phyloP scores from a whole-genome alignment of 257 asterid genomes.

The Marsdenia floribunda region DNA sequence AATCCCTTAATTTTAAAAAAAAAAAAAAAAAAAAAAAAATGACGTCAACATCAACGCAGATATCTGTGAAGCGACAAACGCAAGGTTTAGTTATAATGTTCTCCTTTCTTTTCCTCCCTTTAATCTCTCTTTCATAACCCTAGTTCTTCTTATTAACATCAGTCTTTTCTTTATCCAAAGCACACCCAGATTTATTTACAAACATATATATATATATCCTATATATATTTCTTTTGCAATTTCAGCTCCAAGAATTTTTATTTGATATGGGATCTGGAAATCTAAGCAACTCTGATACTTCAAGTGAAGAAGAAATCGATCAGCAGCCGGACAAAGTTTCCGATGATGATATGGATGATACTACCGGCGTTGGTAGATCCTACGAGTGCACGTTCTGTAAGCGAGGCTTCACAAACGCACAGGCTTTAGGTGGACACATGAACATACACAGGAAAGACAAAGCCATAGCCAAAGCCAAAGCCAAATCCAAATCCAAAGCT shows the following conservation, averaged over 20 bases:
- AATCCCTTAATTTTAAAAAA: too few species aligned
- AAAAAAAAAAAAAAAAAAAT: neutral
- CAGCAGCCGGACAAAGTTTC: slow-evolving; percentile 23
- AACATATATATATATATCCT: neutral
- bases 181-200: neutral
- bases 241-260: slow-evolving; percentile 1
- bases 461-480: slow-evolving; percentile 26
- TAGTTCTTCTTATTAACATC: neutral
- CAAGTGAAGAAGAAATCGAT: slow-evolving; percentile 29
- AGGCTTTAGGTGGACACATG: slow-evolving; percentile 94
- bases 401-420: slow-evolving; percentile 83
- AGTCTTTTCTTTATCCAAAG: neutral
- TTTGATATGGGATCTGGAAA: slow-evolving; percentile 36
- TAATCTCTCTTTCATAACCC: slow-evolving; percentile 7
- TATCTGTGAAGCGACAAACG: slow-evolving; percentile 1
- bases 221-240: neutral
- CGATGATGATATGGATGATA: slow-evolving; percentile 22
- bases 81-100: neutral
- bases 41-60: slow-evolving; percentile 12
- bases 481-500: slow-evolving; percentile 34
- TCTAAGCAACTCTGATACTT: slow-evolving; percentile 25
- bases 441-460: slow-evolving; percentile 83
- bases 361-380: slow-evolving; percentile 39
- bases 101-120: neutral
- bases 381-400: slow-evolving; percentile 79